These are phyloP conservation scores for Alternaria tenuissima DNA, from an alignment of 2,329 filamentous ascomycete species.

Conservation along the genomic window DNA sequence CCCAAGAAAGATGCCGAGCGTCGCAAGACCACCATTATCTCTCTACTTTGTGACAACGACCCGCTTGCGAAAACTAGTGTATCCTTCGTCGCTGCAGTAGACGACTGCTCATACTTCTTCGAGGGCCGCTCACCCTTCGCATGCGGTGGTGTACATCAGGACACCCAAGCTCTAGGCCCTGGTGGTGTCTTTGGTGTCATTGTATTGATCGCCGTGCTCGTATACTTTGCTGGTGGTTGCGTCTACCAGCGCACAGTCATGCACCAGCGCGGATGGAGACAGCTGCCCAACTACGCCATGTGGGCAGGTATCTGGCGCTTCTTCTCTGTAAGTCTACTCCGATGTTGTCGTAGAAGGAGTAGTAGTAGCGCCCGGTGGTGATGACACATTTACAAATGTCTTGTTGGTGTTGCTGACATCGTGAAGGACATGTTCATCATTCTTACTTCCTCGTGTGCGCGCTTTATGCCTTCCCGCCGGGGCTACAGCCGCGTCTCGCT, in stretches of 20 bases:
- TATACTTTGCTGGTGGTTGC: constrained; percentile 90
- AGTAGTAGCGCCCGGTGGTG: constrained; percentile 8
- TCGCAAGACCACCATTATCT: constrained; percentile 85
- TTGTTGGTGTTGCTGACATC: constrained; percentile 21
- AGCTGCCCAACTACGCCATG: constrained; percentile 91
- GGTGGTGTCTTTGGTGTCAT: constrained; percentile 90
- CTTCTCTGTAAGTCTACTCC: constrained; percentile 69
- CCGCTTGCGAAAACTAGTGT: constrained; percentile 73
- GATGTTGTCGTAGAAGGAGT: constrained; percentile 7
- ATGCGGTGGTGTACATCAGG: constrained; percentile 74
- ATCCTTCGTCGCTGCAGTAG: constrained; percentile 86
- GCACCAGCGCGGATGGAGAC: constrained; percentile 93
- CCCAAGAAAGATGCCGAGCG: constrained; percentile 61
- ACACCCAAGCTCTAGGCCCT: constrained; percentile 68
- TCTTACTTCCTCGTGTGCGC: constrained; percentile 72
- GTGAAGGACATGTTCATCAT: constrained; percentile 69
- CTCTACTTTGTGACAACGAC: constrained; percentile 90
- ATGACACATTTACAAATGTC: neutral
- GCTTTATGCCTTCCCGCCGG: constrained; percentile 69
- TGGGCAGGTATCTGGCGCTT: constrained; percentile 91
- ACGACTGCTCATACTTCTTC: constrained; percentile 96
- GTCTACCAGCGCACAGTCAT: constrained; percentile 95
- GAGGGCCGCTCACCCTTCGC: constrained; percentile 87
- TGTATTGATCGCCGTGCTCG: constrained; percentile 75
- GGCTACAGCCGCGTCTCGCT: constrained; percentile 73